Conservation (phyloP, 1,284 basidiomycete species). For the Papiliotrema terrestris region DNA sequence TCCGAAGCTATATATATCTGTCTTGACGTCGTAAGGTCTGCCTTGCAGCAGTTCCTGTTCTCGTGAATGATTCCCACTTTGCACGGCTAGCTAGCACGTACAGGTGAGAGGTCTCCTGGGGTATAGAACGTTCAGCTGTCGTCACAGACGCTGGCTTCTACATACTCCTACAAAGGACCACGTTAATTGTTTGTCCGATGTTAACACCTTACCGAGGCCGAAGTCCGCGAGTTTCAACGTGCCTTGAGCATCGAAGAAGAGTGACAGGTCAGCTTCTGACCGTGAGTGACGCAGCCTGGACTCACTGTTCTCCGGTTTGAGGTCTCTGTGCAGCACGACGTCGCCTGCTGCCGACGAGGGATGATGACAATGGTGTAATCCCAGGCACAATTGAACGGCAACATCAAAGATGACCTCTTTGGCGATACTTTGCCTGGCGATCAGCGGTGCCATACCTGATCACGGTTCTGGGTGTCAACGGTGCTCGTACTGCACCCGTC, state of each 20-base stretch:
- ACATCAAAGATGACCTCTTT: not conserved
- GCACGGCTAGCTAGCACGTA: not conserved
- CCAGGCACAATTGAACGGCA: not conserved
- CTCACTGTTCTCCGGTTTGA: not conserved
- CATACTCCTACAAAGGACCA: not conserved
- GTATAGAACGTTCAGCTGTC: not conserved
- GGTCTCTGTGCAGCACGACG: not conserved
- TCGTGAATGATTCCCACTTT: not conserved
- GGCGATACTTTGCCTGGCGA: not conserved
- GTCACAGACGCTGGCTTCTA: not conserved
- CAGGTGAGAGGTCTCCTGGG: not conserved
- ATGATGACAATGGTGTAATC: not conserved
- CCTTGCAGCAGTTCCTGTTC: not conserved
- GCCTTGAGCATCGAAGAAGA: not conserved
- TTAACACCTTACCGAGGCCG: not conserved
- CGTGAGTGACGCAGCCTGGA: not conserved
- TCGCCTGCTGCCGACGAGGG: not conserved
- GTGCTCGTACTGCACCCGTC: not conserved
- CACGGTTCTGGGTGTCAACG: not conserved
- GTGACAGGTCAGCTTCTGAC: not conserved
- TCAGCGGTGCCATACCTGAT: not conserved
- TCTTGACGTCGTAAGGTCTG: not conserved
- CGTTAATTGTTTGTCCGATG: not conserved
- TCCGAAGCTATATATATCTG: not conserved
- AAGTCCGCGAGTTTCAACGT: not conserved